Conservation (phyloP, 2,329 filamentous ascomycete genomes). For the Pleurostoma richardsiae region DNA sequence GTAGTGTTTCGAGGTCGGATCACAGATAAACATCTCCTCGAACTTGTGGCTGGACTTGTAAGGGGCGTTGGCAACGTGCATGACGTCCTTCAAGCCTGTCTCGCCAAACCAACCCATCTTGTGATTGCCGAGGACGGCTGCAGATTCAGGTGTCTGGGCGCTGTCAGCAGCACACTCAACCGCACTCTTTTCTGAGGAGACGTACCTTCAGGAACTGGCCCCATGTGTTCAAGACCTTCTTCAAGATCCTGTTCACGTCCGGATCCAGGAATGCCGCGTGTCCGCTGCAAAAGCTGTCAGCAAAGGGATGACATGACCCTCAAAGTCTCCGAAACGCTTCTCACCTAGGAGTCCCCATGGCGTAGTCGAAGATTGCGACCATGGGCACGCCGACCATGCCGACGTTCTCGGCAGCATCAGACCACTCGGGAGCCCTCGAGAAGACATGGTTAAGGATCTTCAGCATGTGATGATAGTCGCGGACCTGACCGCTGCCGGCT, state of each 20-base stretch:
- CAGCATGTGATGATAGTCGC: slow-evolving; percentile 63
- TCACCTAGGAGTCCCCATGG: slow-evolving; percentile 48
- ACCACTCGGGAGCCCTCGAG: slow-evolving; percentile 45
- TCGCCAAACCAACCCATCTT: slow-evolving; percentile 50
- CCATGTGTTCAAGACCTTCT: slow-evolving; percentile 53
- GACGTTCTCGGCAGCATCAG: slow-evolving; percentile 41
- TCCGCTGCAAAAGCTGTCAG: slow-evolving; percentile 23
- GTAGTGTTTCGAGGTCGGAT: slow-evolving; percentile 45
- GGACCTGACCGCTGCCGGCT: slow-evolving; percentile 56
- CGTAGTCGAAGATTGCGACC: slow-evolving; percentile 48
- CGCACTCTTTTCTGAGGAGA: background rate
- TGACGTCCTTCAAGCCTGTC: slow-evolving; percentile 39
- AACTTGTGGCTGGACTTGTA: slow-evolving; percentile 38
- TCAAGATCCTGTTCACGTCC: slow-evolving; percentile 47
- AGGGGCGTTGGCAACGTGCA: slow-evolving; percentile 45
- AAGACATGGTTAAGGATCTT: slow-evolving; percentile 58
- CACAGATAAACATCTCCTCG: slow-evolving; percentile 57
- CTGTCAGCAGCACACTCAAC: background rate
- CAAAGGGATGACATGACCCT: background rate
- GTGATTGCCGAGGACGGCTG: slow-evolving; percentile 39
- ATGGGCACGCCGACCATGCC: slow-evolving; percentile 52
- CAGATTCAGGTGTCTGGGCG: slow-evolving; percentile 44
- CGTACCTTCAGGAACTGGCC: slow-evolving; percentile 44
- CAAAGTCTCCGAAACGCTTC: background rate
- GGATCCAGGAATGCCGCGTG: slow-evolving; percentile 50